Conservation (phyloP, 768 basidiomycete genomes). For the Rhodosporidiobolus odoratus region DNA sequence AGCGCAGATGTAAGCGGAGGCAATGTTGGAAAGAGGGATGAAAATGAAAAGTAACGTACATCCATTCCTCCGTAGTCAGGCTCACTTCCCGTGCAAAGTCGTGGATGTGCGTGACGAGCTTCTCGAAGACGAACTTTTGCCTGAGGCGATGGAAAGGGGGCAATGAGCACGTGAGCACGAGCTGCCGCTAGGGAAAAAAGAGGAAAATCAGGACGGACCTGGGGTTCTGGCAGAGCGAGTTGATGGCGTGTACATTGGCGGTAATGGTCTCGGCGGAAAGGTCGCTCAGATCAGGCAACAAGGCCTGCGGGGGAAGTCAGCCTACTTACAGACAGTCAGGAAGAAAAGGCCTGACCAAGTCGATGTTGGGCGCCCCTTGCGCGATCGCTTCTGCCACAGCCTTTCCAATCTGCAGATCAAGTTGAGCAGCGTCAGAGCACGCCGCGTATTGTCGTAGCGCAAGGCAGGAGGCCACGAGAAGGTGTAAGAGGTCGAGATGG, state of each 20-base stretch:
- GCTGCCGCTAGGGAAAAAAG: background rate
- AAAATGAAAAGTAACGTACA: constrained; percentile 18
- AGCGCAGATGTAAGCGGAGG: background rate
- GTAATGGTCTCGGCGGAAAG: constrained; percentile 54
- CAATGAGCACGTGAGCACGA: background rate
- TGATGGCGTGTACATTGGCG: constrained; percentile 52
- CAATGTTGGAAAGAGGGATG: background rate
- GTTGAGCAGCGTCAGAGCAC: too few relatives aligned
- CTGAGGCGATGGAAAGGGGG: constrained; percentile 45
- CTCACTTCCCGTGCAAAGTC: constrained; percentile 48
- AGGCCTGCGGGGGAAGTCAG: background rate
- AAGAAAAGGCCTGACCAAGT: constrained; percentile 16
- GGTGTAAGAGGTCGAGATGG: background rate
- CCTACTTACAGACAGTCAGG: background rate
- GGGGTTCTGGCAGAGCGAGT: constrained; percentile 34
- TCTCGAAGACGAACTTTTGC: constrained; percentile 53
- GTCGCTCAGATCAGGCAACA: constrained; percentile 31
- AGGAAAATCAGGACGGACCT: background rate
- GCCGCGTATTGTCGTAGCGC: too few relatives aligned
- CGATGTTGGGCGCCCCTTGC: constrained; percentile 32
- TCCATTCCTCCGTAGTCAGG: constrained; percentile 80
- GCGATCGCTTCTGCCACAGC: constrained; percentile 25
- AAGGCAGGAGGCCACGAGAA: background rate
- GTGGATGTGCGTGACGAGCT: constrained; percentile 62
- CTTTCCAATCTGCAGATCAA: constrained; percentile 21